Evolutionary conservation across 2,329 filamentous ascomycete genomes (phyloP).

Genomic region (Dothiorella sarmentorum): DNA sequence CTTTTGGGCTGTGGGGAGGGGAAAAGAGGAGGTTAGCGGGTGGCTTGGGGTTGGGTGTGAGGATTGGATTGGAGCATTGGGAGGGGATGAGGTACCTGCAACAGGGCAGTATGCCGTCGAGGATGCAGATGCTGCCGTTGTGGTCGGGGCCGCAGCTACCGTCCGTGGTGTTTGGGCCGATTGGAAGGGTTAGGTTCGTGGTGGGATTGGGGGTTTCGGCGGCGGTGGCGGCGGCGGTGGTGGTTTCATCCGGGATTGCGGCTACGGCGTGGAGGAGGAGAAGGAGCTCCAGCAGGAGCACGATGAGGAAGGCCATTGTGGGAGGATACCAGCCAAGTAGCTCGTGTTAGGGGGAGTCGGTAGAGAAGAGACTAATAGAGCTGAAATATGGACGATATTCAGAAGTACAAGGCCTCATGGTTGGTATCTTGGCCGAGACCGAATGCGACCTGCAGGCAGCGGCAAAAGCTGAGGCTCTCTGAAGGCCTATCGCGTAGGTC

Average conservation of each 20-base stretch:
- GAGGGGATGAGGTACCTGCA: neutral
- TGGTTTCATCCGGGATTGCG: neutral
- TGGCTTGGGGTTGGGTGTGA: no score
- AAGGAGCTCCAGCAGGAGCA: neutral
- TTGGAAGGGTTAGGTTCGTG: neutral
- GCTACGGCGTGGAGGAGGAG: neutral
- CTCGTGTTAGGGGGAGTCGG: neutral
- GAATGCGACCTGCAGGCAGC: neutral
- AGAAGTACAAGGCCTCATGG: no score
- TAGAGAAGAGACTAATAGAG: neutral
- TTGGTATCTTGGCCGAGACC: neutral
- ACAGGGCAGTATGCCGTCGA: conserved; percentile 7
- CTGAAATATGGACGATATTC: neutral
- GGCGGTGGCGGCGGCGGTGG: neutral
- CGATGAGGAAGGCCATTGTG: neutral
- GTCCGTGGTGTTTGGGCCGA: neutral
- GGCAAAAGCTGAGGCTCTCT: neutral
- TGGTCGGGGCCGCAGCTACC: neutral
- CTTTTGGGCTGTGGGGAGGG: neutral
- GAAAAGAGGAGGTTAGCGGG: neutral
- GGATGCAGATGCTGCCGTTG: neutral
- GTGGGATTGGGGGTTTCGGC: neutral
- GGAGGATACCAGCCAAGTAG: no score
- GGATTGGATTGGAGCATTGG: neutral
- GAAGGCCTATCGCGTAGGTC: neutral